Evolutionary conservation across 306 rosid species (phyloP), one percentile per base, ranked within the genome.

Genomic region (Notholithocarpus densiflorus): DNA sequence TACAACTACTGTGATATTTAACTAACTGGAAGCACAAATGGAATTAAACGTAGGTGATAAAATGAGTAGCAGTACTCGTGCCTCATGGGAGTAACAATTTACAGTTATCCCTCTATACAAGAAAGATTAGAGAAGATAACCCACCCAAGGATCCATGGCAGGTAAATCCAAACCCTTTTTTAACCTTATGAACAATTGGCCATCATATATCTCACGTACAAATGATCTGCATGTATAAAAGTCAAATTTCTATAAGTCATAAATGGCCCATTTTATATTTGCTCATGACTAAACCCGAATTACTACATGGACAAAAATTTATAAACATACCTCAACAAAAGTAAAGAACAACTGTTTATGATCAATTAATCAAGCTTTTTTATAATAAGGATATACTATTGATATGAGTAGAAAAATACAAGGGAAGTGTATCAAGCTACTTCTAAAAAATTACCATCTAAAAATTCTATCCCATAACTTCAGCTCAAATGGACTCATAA

Each of bases 81-180:
- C 17, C 53, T 48, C 1, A 0, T 48, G 17, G 17, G 17, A 48
- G 53, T 48, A 13, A 48, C 17, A 48, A 48, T 48, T 48, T 48
- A 48, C 53, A 57, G 3, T 5, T 62, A 15, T 11, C 34, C 24
- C 52, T 60, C 56, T 68, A 73, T 29, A 43, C 29, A 43, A 34
- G 55, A 82, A 60, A 78, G 48, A 56, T 72, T 48, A 72, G 56
- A 48, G 53, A 73, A 54, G 73, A 68, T 13, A 77, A 82, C 92
- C 61, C 76, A 94, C 97, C 98, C 98, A 94, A 60, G 87, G 97
- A 83, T 94, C 97, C 97, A 92, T 94, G 76, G 93, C 93, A 65
- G 97, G 98, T 69, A 94, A 87, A 71, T 87, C 76, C 76, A 86
- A 27, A 43, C 98, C 98, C 81, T 91, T 90, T 82, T 91, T 91